These are phyloP conservation scores for Rhizophora mangle DNA, from an alignment of 345 rosid species.

Conservation along the genomic window DNA sequence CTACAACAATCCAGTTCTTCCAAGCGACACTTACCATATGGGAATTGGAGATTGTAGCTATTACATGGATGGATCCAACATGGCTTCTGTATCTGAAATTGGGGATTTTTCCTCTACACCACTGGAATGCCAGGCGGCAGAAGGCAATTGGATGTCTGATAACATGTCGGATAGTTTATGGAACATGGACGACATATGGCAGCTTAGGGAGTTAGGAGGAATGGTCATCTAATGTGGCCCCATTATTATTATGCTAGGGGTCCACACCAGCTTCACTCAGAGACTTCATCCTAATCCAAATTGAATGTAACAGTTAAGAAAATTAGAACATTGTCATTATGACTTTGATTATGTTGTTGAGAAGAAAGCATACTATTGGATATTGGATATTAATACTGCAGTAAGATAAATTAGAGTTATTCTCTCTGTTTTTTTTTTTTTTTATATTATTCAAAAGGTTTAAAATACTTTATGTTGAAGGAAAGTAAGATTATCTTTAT, in stretches of 20 bases:
- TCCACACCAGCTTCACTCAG: no score
- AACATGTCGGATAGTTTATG: slow-evolving; percentile 20
- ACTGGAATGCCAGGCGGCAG: slow-evolving; percentile 34
- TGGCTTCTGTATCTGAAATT: slow-evolving; percentile 14
- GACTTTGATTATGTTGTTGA: no score
- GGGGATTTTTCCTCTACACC: slow-evolving; percentile 25
- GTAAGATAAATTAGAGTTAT: no score
- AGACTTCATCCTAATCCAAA: no score
- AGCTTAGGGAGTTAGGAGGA: slow-evolving; percentile 9
- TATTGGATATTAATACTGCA: no score
- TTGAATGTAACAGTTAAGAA: no score
- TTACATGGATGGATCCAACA: slow-evolving; percentile 22
- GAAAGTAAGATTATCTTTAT: no score
- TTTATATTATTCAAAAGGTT: not conserved
- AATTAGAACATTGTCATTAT: no score
- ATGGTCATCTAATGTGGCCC: no score
- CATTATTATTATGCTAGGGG: no score
- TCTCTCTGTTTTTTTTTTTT: no score
- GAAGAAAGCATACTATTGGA: no score
- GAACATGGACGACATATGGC: slow-evolving; percentile 30
- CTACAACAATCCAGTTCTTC: slow-evolving; percentile 15
- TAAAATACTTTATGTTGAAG: not conserved
- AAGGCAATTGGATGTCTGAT: slow-evolving; percentile 10
- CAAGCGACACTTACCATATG: slow-evolving; percentile 19
- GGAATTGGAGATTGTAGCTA: slow-evolving; percentile 25